Conservation (phyloP, 176 grass and related monocot species). For the Dactylis glomerata region DNA sequence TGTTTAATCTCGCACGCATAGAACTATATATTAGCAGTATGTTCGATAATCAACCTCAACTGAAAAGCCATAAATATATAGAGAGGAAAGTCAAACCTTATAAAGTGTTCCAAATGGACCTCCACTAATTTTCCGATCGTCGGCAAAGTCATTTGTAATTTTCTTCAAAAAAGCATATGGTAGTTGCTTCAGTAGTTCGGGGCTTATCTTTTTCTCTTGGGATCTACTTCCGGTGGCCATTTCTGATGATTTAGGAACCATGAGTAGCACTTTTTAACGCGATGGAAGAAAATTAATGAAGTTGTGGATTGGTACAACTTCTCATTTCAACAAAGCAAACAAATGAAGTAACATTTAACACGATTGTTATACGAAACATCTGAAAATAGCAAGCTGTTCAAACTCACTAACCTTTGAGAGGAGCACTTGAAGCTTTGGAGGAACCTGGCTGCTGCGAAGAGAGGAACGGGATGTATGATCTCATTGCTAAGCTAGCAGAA, state of each 20-base stretch:
- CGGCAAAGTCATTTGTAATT: slow-evolving; percentile 7
- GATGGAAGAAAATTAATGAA: too few relatives aligned
- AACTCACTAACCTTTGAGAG: too few relatives aligned
- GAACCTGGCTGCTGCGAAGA: too few relatives aligned
- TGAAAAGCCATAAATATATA: not conserved
- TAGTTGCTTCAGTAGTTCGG: not conserved
- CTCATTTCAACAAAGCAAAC: too few relatives aligned
- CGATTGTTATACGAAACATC: too few relatives aligned
- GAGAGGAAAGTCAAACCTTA: slow-evolving; percentile 1
- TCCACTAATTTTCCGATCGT: not conserved
- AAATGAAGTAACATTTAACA: too few relatives aligned
- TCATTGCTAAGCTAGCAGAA: too few relatives aligned
- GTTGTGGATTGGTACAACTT: not conserved
- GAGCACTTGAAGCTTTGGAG: too few relatives aligned
- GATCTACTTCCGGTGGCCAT: not conserved
- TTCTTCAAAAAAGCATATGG: not conserved
- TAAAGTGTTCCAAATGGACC: slow-evolving; percentile 28
- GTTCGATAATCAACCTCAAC: not conserved
- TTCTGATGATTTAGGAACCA: not conserved
- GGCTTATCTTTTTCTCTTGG: not conserved
- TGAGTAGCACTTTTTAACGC: not conserved
- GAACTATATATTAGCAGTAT: not conserved
- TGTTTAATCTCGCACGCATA: not conserved
- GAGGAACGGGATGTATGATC: too few relatives aligned
- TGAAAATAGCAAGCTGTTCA: too few relatives aligned